A percentile compares a stretch with the other conserved stretches of the same genome.
These are phyloP conservation scores for Kwoniella heveanensis DNA, from an alignment of 768 basidiomycete species.

Conservation along the genomic window DNA sequence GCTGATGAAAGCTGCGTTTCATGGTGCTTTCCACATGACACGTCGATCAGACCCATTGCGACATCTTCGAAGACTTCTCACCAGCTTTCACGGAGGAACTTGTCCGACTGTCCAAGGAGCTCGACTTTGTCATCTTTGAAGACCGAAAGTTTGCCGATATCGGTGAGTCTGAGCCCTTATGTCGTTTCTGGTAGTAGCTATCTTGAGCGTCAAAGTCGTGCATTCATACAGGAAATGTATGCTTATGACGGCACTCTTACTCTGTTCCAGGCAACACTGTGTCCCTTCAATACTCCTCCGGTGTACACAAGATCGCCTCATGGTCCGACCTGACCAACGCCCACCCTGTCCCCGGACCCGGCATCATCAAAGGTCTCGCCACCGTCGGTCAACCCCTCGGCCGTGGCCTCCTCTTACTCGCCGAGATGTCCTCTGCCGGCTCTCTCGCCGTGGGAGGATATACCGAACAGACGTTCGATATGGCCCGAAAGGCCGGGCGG, in stretches of 20 bases:
- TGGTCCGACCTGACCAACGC: slow-evolving; percentile 99
- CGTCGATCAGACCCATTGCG: slow-evolving; percentile 92
- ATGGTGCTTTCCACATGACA: too few relatives aligned
- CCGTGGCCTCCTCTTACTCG: slow-evolving; percentile 84
- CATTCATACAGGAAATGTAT: not conserved
- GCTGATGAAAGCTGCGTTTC: too few relatives aligned
- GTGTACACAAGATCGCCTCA: slow-evolving; percentile 86
- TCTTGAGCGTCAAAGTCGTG: not conserved
- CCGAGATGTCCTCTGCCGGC: slow-evolving; percentile 94
- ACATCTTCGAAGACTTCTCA: slow-evolving; percentile 91
- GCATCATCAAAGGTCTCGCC: slow-evolving; percentile 84
- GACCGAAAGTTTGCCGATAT: slow-evolving; percentile 99
- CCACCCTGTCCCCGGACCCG: slow-evolving; percentile 93
- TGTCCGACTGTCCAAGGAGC: slow-evolving; percentile 69
- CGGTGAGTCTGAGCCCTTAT: slow-evolving; percentile 67
- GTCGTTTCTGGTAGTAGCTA: too few relatives aligned
- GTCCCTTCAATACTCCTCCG: slow-evolving; percentile 87
- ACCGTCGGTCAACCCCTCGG: slow-evolving; percentile 81
- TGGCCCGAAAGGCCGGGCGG: slow-evolving; percentile 76
- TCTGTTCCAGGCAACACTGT: slow-evolving; percentile 82
- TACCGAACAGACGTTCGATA: slow-evolving; percentile 77
- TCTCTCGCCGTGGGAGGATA: slow-evolving; percentile 80
- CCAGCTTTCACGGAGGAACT: slow-evolving; percentile 69
- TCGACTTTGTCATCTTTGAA: slow-evolving; percentile 96
- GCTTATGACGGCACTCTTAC: not conserved